Conservation (phyloP, 352 stramenopile genomes). For the Albugo laibachii region DNA sequence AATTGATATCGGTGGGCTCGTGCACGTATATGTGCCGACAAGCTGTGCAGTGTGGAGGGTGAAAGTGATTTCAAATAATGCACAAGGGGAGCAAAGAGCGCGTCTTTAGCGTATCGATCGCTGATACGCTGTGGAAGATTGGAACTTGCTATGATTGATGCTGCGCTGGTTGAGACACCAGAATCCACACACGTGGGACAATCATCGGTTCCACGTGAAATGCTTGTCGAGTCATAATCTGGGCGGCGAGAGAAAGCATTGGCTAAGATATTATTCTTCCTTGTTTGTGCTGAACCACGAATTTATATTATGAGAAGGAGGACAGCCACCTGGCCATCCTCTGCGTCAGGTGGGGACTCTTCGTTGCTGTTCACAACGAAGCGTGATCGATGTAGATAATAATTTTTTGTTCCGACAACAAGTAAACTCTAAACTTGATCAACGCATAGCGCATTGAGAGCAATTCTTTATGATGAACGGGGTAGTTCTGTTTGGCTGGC, state of each 20-base stretch:
- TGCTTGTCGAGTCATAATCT: neutral
- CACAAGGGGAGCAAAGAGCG: neutral
- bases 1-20: neutral
- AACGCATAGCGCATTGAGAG: conserved; percentile 1
- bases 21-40: too few species aligned
- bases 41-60: neutral
- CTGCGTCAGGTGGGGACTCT: conserved; percentile 1
- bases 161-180: neutral
- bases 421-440: neutral
- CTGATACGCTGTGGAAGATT: neutral
- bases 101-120: too few species aligned
- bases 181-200: neutral
- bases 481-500: neutral
- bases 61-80: too few species aligned
- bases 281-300: conserved; percentile 10
- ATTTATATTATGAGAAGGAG: conserved; percentile 14
- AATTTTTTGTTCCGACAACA: neutral
- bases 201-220: neutral
- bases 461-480: neutral
- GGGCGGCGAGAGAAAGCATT: conserved; percentile 8
- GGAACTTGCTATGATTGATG: neutral
- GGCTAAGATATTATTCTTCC: conserved; percentile 8
- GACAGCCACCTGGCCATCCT: conserved; percentile 11
- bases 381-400: conserved; percentile 2
- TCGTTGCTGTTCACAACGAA: neutral